Conservation (phyloP, 1,284 basidiomycete genomes). For the Moesziomyces globuligerus region DNA sequence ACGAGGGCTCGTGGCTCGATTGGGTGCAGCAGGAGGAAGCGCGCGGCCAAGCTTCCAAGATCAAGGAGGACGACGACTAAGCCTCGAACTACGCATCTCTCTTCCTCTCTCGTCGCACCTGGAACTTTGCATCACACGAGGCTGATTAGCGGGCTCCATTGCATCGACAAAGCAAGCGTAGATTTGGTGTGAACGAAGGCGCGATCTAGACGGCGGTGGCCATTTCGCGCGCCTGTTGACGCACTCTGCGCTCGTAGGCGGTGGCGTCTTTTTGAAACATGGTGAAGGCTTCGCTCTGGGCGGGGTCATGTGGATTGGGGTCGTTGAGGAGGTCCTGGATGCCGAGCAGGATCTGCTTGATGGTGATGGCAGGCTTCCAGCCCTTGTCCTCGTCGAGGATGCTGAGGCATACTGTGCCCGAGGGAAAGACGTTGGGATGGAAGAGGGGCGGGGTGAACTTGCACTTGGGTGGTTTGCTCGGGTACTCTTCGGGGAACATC, state of each 20-base stretch:
- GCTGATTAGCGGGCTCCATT: no score
- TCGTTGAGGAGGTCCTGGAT: constrained; percentile 94
- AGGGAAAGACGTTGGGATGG: constrained; percentile 98
- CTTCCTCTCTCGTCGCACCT: not conserved
- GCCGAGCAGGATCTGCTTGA: constrained; percentile 96
- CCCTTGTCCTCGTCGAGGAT: constrained; percentile 99
- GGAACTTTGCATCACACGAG: not conserved
- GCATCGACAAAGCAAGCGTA: no score
- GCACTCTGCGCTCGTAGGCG: constrained; percentile 58
- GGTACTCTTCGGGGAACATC: constrained; percentile 75
- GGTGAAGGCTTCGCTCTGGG: constrained; percentile 95
- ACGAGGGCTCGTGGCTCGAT: constrained; percentile 90
- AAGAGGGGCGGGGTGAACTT: constrained; percentile 96
- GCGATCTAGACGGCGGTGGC: constrained; percentile 21
- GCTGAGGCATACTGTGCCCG: constrained; percentile 96
- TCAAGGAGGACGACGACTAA: constrained; percentile 65
- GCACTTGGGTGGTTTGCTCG: constrained; percentile 96
- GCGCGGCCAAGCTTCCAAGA: constrained; percentile 34
- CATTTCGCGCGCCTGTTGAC: constrained; percentile 56
- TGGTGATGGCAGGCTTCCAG: constrained; percentile 98
- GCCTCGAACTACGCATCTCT: not conserved
- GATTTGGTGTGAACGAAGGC: not conserved
- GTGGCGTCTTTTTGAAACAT: constrained; percentile 80
- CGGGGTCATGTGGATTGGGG: constrained; percentile 93
- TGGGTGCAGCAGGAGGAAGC: constrained; percentile 76